Evolutionary conservation across 179 eudicot genomes (phyloP).

Genomic region (Patellifolia procumbens): DNA sequence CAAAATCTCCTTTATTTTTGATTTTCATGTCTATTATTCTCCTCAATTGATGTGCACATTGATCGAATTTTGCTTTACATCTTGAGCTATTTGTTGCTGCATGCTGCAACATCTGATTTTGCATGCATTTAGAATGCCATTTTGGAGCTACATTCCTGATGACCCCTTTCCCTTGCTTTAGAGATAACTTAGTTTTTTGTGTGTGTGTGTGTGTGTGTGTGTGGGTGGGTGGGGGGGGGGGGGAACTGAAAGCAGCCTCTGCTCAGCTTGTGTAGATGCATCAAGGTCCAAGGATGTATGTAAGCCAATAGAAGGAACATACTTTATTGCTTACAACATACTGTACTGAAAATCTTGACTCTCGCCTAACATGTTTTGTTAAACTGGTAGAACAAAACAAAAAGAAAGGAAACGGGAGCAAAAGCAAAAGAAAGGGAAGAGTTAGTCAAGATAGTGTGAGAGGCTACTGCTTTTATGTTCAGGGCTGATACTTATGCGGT

Average conservation of each 20-base stretch:
- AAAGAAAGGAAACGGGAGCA: background rate
- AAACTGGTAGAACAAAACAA: background rate
- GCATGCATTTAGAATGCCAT: background rate
- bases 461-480: conserved; percentile 38
- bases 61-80: background rate
- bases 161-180: background rate
- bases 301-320: background rate
- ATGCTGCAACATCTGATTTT: too few relatives aligned
- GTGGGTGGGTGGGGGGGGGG: too few relatives aligned
- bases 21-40: background rate
- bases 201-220: too few relatives aligned
- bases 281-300: background rate
- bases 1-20: background rate
- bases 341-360: background rate
- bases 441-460: conserved; percentile 16
- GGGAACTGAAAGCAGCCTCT: background rate
- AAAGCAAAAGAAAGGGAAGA: background rate
- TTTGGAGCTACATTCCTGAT: background rate
- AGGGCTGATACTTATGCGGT: conserved; percentile 25
- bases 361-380: background rate
- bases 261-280: background rate
- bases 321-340: background rate
- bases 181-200: background rate
- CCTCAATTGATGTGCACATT: background rate
- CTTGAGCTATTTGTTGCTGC: background rate